Percentiles rank a stretch among this genome's conserved stretches.
phyloP scores from a whole-genome alignment of 345 rosid species.

The Pseudoturritis turrita region DNA sequence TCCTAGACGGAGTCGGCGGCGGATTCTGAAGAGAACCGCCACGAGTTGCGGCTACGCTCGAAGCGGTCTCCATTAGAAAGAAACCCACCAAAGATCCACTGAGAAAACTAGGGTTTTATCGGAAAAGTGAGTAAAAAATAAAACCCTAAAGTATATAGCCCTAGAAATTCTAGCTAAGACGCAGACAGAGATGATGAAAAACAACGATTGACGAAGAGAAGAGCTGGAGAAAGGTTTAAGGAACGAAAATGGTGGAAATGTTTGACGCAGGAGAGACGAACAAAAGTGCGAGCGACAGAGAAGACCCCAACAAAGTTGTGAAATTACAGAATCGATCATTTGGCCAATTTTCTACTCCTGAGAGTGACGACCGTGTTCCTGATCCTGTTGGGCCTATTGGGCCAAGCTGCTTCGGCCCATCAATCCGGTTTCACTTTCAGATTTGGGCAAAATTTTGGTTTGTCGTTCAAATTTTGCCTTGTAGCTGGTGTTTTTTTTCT shows the following conservation, averaged over 20 bases:
- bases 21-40: conserved; percentile 65
- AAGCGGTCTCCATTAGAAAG: conserved; percentile 67
- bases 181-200: not conserved
- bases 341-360: conserved; percentile 1
- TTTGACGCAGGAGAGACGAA: conserved; percentile 19
- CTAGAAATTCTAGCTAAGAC: not conserved
- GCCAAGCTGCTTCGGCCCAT: not conserved
- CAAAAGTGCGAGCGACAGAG: conserved; percentile 9
- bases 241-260: conserved; percentile 25
- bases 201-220: not conserved
- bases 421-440: not conserved
- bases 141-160: conserved; percentile 29
- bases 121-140: not conserved
- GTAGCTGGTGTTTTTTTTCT: too few species aligned
- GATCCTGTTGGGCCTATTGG: conserved; percentile 2
- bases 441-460: not conserved
- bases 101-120: conserved; percentile 33
- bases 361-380: not conserved
- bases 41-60: conserved; percentile 57
- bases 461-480: too few species aligned
- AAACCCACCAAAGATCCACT: conserved; percentile 15
- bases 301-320: not conserved
- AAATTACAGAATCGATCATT: conserved; percentile 27
- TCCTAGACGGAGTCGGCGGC: conserved; percentile 41
- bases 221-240: not conserved